These are phyloP conservation scores for Nannizziopsis barbatae DNA, from an alignment of 2,329 filamentous ascomycete genomes.

Conservation along the genomic window DNA sequence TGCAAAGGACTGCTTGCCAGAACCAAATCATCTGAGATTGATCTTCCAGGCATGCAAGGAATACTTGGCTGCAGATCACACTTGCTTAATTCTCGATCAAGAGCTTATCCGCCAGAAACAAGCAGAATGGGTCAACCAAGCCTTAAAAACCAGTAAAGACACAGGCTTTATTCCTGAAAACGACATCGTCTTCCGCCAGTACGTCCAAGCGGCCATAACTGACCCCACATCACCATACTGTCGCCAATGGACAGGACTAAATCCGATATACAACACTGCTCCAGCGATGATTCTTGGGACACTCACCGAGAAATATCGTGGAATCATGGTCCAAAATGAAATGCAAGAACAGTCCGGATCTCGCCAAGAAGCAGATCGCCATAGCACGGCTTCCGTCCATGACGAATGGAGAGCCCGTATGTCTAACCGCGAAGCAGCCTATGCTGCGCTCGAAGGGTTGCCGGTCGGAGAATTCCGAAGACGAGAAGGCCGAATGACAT, in stretches of 20 bases:
- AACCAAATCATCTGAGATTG: constrained; percentile 26
- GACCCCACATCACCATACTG: constrained; percentile 20
- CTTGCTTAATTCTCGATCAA: constrained; percentile 22
- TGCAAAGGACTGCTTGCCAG: constrained; percentile 20
- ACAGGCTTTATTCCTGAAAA: constrained; percentile 19
- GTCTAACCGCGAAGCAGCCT: constrained; percentile 25
- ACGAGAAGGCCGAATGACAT: constrained; percentile 17
- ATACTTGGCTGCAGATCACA: constrained; percentile 21
- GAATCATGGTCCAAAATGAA: constrained; percentile 17
- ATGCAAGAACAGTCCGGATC: constrained; percentile 2
- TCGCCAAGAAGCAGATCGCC: constrained; percentile 10
- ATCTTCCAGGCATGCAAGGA: constrained; percentile 27
- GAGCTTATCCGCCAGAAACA: constrained; percentile 24
- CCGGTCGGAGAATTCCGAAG: constrained; percentile 27
- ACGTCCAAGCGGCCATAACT: constrained; percentile 19
- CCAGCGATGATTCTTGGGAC: constrained; percentile 22
- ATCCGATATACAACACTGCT: constrained; percentile 24
- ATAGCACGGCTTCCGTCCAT: constrained; percentile 18
- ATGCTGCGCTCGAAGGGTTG: constrained; percentile 28
- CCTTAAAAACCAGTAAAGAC: constrained; percentile 16
- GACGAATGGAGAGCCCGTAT: constrained; percentile 16
- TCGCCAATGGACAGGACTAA: constrained; percentile 24
- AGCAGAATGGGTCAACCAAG: constrained; percentile 21
- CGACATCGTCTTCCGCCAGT: constrained; percentile 23
- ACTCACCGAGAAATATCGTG: constrained; percentile 30